A percentile compares a stretch with the other conserved stretches of the same genome.
phyloP scores from a whole-genome alignment of 148 eudicot species.

The Camellia granthamiana region DNA sequence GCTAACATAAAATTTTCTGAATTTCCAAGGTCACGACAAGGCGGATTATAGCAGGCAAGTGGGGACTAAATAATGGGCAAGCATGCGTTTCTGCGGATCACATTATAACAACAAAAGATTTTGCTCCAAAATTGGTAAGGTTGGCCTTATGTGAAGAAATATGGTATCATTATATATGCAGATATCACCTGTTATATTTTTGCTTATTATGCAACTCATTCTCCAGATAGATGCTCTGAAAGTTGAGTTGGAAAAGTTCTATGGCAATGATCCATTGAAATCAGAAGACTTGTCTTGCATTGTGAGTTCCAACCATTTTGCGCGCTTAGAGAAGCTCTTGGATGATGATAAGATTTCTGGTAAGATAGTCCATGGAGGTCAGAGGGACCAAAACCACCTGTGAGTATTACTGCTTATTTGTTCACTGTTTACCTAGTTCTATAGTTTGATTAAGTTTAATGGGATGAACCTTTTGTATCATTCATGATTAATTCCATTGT shows the following conservation, averaged over 20 bases:
- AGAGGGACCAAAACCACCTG: conserved; percentile 41
- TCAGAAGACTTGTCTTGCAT: conserved; percentile 50
- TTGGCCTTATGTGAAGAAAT: neutral
- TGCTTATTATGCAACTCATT: conserved; percentile 5
- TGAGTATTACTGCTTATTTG: conserved; percentile 22
- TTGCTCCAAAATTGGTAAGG: conserved; percentile 53
- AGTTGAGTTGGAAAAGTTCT: conserved; percentile 38
- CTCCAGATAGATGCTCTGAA: conserved; percentile 47
- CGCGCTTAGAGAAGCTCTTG: conserved; percentile 43
- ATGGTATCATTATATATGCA: neutral
- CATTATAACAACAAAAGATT: conserved; percentile 50
- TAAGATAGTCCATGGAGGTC: conserved; percentile 54
- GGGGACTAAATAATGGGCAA: conserved; percentile 68
- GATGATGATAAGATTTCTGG: conserved; percentile 52
- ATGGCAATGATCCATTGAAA: conserved; percentile 44
- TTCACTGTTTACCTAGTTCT: neutral
- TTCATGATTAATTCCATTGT: conserved; percentile 7
- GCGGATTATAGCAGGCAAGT: conserved; percentile 56
- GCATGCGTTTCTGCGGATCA: conserved; percentile 61
- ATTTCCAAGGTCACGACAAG: conserved; percentile 42
- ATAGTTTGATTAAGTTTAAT: neutral
- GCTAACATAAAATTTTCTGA: neutral
- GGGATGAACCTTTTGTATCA: neutral
- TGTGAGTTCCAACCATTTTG: conserved; percentile 49
- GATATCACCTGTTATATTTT: neutral